Percentiles rank a stretch among this genome's conserved stretches.
Evolutionary conservation across 1,139 yeast genomes (phyloP).

Genomic region (Diutina neorugosa): DNA sequence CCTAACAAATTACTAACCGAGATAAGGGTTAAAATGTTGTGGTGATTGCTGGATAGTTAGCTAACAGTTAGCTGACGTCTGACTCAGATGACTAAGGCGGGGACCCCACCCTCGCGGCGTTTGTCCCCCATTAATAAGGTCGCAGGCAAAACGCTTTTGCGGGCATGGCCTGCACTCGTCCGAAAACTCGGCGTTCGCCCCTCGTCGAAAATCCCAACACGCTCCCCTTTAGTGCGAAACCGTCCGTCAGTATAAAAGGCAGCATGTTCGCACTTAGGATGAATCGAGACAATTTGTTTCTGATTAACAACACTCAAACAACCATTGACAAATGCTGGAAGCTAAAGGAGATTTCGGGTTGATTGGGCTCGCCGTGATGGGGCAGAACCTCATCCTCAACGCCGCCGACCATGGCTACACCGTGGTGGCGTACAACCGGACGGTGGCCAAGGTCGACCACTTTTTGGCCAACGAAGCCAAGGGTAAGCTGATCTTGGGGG

Average conservation of each 20-base stretch:
- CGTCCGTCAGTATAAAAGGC: not conserved
- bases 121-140: not conserved
- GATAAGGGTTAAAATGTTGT: not conserved
- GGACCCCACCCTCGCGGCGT: too few species aligned
- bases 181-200: not conserved
- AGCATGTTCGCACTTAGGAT: not conserved
- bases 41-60: not conserved
- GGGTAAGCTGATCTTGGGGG: slow-evolving; percentile 86
- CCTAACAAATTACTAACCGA: not conserved
- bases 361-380: slow-evolving; percentile 99
- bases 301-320: not conserved
- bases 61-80: too few species aligned
- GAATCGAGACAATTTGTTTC: not conserved
- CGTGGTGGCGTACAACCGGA: slow-evolving; percentile 98
- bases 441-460: slow-evolving; percentile 88
- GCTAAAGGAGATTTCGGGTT: slow-evolving; percentile 83
- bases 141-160: not conserved
- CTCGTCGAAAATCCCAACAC: not conserved
- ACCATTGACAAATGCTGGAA: not conserved
- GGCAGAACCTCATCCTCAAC: slow-evolving; percentile 94
- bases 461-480: slow-evolving; percentile 92
- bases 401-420: slow-evolving; percentile 97
- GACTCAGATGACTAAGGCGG: not conserved
- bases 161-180: not conserved
- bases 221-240: too few species aligned